Conservation (phyloP, 2,329 filamentous ascomycete genomes). For the Diplodia mutila region DNA sequence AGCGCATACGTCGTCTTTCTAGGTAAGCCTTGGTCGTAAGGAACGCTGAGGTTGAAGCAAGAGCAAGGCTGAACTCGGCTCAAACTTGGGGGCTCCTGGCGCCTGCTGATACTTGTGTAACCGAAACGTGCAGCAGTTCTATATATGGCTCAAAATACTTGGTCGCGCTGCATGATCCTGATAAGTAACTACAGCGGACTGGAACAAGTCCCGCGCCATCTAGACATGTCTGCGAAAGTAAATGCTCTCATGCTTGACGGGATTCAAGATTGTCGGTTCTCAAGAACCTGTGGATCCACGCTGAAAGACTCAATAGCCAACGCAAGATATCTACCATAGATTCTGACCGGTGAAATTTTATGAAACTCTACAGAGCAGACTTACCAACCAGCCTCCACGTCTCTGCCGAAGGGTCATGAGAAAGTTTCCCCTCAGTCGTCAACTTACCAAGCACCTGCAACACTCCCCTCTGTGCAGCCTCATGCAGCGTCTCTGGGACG, state of each 20-base stretch:
- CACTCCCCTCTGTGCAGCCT: slow-evolving; percentile 75
- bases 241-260: background rate
- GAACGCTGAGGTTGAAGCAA: background rate
- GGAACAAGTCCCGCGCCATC: background rate
- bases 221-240: background rate
- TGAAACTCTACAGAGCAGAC: slow-evolving; percentile 32
- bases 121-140: background rate
- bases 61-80: background rate
- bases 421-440: slow-evolving; percentile 70
- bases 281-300: background rate
- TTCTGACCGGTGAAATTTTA: background rate
- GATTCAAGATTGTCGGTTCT: background rate
- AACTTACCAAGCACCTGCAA: slow-evolving; percentile 81
- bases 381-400: slow-evolving; percentile 43
- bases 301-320: background rate
- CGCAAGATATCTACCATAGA: background rate
- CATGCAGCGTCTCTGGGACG: slow-evolving; percentile 74
- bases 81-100: background rate
- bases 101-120: background rate
- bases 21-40: background rate
- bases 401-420: slow-evolving; percentile 37
- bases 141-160: background rate
- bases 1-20: background rate
- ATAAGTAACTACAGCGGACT: too few species aligned
- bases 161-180: background rate